These are phyloP conservation scores for Hibiscus trionum DNA, from an alignment of 345 rosid species.

Conservation along the genomic window DNA sequence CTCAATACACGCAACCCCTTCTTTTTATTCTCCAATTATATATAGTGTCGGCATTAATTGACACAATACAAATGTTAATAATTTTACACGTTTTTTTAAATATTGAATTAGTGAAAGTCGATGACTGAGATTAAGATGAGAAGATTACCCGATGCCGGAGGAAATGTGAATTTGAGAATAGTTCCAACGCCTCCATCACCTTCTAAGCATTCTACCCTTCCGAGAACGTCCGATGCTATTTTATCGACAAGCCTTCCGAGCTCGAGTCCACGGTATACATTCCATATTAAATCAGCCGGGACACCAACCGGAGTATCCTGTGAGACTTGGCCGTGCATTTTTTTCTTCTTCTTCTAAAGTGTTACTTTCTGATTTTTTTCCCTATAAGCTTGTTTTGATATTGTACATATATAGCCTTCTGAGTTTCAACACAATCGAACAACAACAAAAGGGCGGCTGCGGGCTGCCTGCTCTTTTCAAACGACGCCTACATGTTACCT, in stretches of 20 bases:
- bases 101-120: too few relatives aligned
- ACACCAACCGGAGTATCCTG: slow-evolving; percentile 2
- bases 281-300: slow-evolving; percentile 24
- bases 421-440: neutral
- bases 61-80: too few relatives aligned
- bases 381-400: neutral
- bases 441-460: too few relatives aligned
- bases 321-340: slow-evolving; percentile 2
- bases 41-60: too few relatives aligned
- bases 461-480: too few relatives aligned
- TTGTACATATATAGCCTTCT: neutral
- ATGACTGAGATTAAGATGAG: too few relatives aligned
- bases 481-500: too few relatives aligned
- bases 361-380: neutral
- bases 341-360: neutral
- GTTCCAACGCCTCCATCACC: slow-evolving; percentile 42
- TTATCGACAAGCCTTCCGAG: slow-evolving; percentile 21
- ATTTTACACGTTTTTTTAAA: too few relatives aligned
- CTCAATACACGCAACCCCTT: too few relatives aligned
- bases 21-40: too few relatives aligned
- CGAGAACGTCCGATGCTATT: slow-evolving; percentile 19
- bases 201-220: slow-evolving; percentile 19
- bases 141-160: slow-evolving; percentile 8
- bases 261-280: slow-evolving; percentile 21
- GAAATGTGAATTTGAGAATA: slow-evolving; percentile 19